Evolutionary conservation across 805 yeast genomes (phyloP), one percentile per base, ranked within the genome.

Genomic region (Yarrowia hollandica): DNA sequence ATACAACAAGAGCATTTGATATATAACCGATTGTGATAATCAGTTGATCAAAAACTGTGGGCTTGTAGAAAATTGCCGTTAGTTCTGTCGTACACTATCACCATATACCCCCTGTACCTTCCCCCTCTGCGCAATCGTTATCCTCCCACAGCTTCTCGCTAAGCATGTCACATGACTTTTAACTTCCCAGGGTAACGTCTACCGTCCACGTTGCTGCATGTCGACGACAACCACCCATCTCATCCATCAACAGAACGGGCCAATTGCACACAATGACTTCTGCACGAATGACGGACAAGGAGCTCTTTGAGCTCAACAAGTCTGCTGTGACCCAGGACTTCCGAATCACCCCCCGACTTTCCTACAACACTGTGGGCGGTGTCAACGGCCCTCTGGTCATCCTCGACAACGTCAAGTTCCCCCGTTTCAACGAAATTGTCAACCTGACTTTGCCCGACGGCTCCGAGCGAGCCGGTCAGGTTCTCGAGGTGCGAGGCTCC

Each of bases 341-440:
- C 78, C 85, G 88, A 64, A 84, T 91, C 70, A 86, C 89, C 72
- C 98, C 98, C 62, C 85, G 96, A 76, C 72, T 88, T 68, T 87
- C 85, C 68, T 94, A 94, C 77, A 94, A 94, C 79, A 94, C 99
- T 26, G 99, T 94, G 62, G 92, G 92, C 59, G 98, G 98, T 74
- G 96, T 94, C 69, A 94, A 95, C 74, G 99, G 99, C 63, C 99
- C 99, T 5, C 82, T 94, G 73, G 99, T 94, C 62, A 91, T 88
- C 66, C 76, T 88, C 66, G 92, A 88, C 71, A 85, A 88, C 64
- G 94, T 88, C 68, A 88, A 87, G 73, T 86, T 84, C 73, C 95
- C 95, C 61, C 85, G 96, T 70, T 94, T 82, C 77, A 90, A 92
- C 70, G 99, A 94, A 77, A 94, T 94, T 77, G 99, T 94, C 70